Base-by-base conservation (phyloP, 2,329 filamentous ascomycete genomes). In the Gliomastix tumulicola region DNA sequence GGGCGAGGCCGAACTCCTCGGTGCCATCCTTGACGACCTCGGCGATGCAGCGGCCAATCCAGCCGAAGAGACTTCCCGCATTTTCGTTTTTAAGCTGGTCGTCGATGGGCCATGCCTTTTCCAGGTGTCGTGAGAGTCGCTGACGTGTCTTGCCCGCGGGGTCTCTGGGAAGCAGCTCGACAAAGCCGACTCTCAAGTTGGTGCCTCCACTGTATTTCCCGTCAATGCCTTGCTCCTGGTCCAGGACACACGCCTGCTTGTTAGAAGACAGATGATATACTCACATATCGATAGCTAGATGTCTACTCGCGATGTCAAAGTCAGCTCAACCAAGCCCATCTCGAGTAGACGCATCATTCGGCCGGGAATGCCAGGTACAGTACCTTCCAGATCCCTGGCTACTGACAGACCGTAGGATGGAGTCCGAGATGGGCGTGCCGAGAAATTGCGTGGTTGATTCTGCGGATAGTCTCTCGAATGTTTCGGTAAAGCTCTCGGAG, bases 11-110 rank as follows among this genome's bases (percentile, higher is more conserved):
- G 40, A 69, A 62, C 12, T 51, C 48, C 5, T 63, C 49, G 41
- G 69, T 66, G 7, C 73, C 78, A 42, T 79, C 71, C 21, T 62
- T 64, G 13, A 90, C 79, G 4, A 89, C 83, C 41, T 82, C 69
- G 12, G 82, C 82, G 47, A 92, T 86, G 49, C 82, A 84, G 47
- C 74, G 67, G 19, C 85, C 86, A 45, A 92, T 86, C 85, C 85
- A 92, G n/a, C 71, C 61, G 55, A 92, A 92, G 3, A 90, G 64
- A 39, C 80, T 78, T 39, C 87, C 79, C 2, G 82, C 77, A 44
- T 88, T 81, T 46, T 88, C 78, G 55, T 74, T 76, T 52, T 88
- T 88, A 43, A 88, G 60, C 37, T 82, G 75, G 30, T 88, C 77
- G 33, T 73, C 74, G 47, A 89, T 89, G 7, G 82, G 76, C 83